Conservation (phyloP, 169 alveolate species). For the Plasmodium billcollinsi region DNA sequence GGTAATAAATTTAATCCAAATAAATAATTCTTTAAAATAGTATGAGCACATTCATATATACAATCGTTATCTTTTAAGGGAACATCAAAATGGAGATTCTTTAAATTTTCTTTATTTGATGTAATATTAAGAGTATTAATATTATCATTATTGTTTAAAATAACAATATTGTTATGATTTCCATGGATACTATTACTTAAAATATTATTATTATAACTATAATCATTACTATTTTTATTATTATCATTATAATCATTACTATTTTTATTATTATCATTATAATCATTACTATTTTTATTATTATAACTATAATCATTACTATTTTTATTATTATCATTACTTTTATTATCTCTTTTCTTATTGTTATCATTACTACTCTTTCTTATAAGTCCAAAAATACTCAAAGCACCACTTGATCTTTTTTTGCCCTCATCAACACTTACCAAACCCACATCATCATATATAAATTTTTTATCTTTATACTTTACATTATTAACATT, state of each 20-base stretch:
- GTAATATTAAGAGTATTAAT: neutral
- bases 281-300: neutral
- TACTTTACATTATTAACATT: slow-evolving; percentile 32
- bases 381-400: no score
- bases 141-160: slow-evolving; percentile 1
- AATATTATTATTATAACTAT: neutral
- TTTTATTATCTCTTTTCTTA: no score
- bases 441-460: neutral
- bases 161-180: neutral
- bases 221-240: no score
- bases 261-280: neutral
- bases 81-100: neutral
- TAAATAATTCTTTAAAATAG: slow-evolving; percentile 32
- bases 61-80: neutral
- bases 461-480: slow-evolving; percentile 23
- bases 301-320: no score
- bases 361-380: no score
- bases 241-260: neutral
- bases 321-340: neutral
- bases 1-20: slow-evolving; percentile 59
- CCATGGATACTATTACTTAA: neutral
- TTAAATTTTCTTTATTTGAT: neutral
- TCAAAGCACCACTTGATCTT: no score
- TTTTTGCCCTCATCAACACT: neutral
- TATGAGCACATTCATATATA: slow-evolving; percentile 19